Evolutionary conservation across 495 filamentous ascomycete genomes (phyloP).

Genomic region (Neurospora tetraspora): DNA sequence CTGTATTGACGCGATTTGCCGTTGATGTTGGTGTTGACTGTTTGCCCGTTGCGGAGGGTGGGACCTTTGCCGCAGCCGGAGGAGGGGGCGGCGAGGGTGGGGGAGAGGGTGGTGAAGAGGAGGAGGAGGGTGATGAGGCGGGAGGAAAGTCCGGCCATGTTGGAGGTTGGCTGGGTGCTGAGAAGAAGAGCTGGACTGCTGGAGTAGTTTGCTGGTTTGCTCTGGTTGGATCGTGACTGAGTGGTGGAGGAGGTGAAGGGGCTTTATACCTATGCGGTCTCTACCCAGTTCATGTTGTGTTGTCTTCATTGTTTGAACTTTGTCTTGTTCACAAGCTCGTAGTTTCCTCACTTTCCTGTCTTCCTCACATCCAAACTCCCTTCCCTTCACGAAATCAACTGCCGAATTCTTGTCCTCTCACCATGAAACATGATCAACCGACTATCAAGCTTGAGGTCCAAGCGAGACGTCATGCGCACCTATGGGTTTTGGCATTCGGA

Average conservation of each 20-base stretch:
- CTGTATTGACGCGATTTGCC: constrained; percentile 25
- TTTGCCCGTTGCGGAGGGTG: constrained; percentile 20
- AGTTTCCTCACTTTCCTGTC: no score
- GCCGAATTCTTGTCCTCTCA: neutral
- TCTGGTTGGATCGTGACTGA: neutral
- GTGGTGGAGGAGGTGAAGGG: neutral
- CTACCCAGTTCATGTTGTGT: neutral
- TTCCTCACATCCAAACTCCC: neutral
- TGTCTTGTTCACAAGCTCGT: neutral
- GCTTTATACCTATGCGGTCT: neutral
- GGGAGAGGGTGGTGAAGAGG: neutral
- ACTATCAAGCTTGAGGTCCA: neutral
- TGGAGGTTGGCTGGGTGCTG: neutral
- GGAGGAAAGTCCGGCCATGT: neutral
- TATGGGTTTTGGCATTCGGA: neutral
- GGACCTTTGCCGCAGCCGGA: constrained; percentile 33
- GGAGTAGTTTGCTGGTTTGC: neutral
- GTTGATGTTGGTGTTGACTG: constrained; percentile 21
- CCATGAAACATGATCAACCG: neutral
- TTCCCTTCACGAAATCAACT: neutral
- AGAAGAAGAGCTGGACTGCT: neutral
- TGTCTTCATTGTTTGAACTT: neutral
- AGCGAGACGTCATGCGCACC: neutral
- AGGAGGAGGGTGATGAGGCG: neutral
- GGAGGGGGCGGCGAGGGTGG: constrained; percentile 10